Conservation (phyloP, 129 eudicot genomes). For the Centella asiatica region DNA sequence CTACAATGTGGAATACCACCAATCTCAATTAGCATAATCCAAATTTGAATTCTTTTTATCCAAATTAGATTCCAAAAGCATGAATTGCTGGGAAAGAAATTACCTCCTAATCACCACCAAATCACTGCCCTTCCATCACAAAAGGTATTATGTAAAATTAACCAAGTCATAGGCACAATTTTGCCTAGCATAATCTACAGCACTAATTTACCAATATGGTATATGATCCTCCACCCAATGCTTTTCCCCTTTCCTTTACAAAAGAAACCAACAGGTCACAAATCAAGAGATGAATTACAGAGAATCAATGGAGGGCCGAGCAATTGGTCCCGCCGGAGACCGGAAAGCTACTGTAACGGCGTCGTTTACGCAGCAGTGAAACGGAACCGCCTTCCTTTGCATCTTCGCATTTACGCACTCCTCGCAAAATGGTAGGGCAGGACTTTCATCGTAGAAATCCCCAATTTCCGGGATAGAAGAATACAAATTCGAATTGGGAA, state of each 20-base stretch:
- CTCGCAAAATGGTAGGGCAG: slow-evolving; percentile 17
- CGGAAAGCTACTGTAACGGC: slow-evolving; percentile 27
- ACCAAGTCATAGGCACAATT: too few relatives aligned
- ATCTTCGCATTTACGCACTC: slow-evolving; percentile 30
- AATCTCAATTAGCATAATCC: too few relatives aligned
- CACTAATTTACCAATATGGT: slow-evolving; percentile 6
- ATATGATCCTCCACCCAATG: slow-evolving; percentile 7
- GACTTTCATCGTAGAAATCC: slow-evolving; percentile 6
- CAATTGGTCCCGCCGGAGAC: slow-evolving; percentile 48
- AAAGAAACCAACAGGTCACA: slow-evolving; percentile 13
- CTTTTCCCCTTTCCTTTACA: background rate
- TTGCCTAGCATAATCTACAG: background rate
- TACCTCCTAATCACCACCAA: too few relatives aligned
- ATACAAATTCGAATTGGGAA: slow-evolving; percentile 13
- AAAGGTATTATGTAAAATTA: too few relatives aligned
- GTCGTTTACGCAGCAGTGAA: slow-evolving; percentile 54
- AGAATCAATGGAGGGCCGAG: slow-evolving; percentile 15
- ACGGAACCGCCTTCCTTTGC: slow-evolving; percentile 27
- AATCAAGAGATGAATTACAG: background rate
- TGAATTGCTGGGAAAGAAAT: too few relatives aligned
- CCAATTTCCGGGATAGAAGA: slow-evolving; percentile 15
- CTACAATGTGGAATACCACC: too few relatives aligned
- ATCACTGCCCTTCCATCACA: too few relatives aligned
- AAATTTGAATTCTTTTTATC: too few relatives aligned
- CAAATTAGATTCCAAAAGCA: too few relatives aligned